Base-by-base conservation (phyloP, 2,329 filamentous ascomycete species). In the Xenosphaeropsis pyriputrescens region DNA sequence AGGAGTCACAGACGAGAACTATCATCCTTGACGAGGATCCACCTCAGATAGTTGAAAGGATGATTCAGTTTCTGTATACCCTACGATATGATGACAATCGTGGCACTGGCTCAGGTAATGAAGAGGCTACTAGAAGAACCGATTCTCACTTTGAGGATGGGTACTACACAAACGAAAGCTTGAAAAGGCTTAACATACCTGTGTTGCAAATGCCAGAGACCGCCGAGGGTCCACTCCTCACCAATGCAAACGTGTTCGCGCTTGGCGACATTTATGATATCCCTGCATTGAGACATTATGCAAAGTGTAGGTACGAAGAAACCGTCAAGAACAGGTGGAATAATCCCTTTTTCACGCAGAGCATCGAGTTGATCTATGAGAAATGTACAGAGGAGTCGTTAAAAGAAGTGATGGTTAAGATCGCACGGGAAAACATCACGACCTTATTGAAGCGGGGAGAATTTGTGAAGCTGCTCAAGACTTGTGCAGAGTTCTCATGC, bases 221-320 rank as follows among this genome's bases (percentile, higher is more conserved):
- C 8, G 8, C 8, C 8, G 5, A 26, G 19, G 5, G 15, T 2
- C 19, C 35, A 16, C 29, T 45, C 2, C 18, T 43, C 6, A 38
- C 39, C 31, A 45, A 47, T 29, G 36, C 38, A 4, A 43, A 42
- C 7, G 37, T 47, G 12, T 50, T 45, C 29, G 40, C 45, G 11
- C 40, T 46, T 4, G 47, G 42, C 4, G 46, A 48, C n/a, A 43
- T 45, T 22, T 47, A 44, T n/a, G 41, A 44, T n/a, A 40, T 50
- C 1, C 39, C 39, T 6, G 34, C 14, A 5, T 19, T 48, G 9
- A 49, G 48, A 29, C 8, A 18, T 2, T 19, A 42, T 9, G 41
- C 47, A 7, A 38, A 18, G 9, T 26, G 33, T n/a, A 47, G 44
- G 13, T 47, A 38, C 29, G 17, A 37, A 11, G 38, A 31, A 6